Base-by-base conservation (phyloP, 257 asterid genomes). In the Fraxinus pennsylvanica region DNA sequence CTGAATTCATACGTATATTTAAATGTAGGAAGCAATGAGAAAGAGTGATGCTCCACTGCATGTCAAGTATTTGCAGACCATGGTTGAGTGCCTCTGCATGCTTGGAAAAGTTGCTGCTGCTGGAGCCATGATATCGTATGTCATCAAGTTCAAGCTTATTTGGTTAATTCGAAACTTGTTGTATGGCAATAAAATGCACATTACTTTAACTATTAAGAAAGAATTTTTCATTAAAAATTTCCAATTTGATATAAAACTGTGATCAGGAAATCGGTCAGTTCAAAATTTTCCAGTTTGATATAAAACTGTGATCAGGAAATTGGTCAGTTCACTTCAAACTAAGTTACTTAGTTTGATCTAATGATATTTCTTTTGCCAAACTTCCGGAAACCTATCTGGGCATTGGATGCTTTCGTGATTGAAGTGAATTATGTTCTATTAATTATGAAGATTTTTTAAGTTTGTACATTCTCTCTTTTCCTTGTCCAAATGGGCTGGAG, bases 31-130 rank as follows among this genome's bases (percentile, higher is more conserved):
- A 89, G 84, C 96, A 84, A 88, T 96, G 92, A 87, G 97, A 87
- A 96, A 92, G 89, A 82, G 87, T 84, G 97, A 90, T 85, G 90
- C 94, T 75, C 92, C 96, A 50, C 79, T 89, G 77, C 94, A 92
- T 87, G 96, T 96, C 72, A 96, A 92, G 86, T 96, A 96, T 89
- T 89, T 96, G 90, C 98, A 89, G 84, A 93, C 99, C 80, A 72
- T 93, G 95, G 95, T 96, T 72, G 98, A 96, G 88, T 92, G 99
- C 85, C 95, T 96, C 76, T 89, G 94, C 89, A 86, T 93, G 94
- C 98, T 96, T 76, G 97, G 99, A 74, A 96, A 96, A 91, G 98
- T 96, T 86, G 97, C 98, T 80, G 98, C 97, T 77, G 98, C 98
- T 69, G 99, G 99, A 84, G 94, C 99, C 82, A 90, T 96, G 68